Base-by-base conservation (phyloP, 768 basidiomycete species). In the Kwoniella europaea region DNA sequence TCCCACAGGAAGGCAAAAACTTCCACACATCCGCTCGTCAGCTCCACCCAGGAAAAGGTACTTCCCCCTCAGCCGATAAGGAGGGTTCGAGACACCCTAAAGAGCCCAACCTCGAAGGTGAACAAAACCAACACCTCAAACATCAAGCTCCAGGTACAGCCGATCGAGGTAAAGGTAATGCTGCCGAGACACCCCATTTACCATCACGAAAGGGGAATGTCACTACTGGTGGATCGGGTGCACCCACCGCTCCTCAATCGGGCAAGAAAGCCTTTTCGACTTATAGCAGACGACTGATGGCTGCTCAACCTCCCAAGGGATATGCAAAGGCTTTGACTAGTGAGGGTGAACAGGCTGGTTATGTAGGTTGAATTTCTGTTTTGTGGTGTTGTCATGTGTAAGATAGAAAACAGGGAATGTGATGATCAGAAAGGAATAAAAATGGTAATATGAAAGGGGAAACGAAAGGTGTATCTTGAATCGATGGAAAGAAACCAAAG, bases 101-200 rank as follows among this genome's bases (percentile, higher is more conserved):
- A 52, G 74, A 74, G 20, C 58, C 56, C 24, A 63, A 67, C 13
- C 64, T 82, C n/a, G 69, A 73, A 12, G 78, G 78, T 10, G 81
- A 83, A 22, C 82, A 83, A 63, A 82, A 81, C 64, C 44, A 68
- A 20, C 79, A 82, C 62, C 70, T 83, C 44, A 80, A 79, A 62
- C 82, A 83, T 72, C 74, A 74, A 42, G 15, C 56, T 7, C 60
- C 73, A 1, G 60, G 66, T 18, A 55, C 65, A 54, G 44, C 61
- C 1, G 79, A 80, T 52, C 13, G 24, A 4, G 79, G 78, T 1
- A 76, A 76, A 56, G 81, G 82, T 12, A 83, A 83, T 64, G 79
- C 82, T 18, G 74, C 73, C 10, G 67, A 67, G 0, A 69, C 72
- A 5, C 82, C 82, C 4, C 71, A 72, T 55, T 65, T 82, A 3